Evolutionary conservation across 306 rosid genomes (phyloP), one percentile per base, ranked within the genome.

Genomic region (Vachellia collinsii): DNA sequence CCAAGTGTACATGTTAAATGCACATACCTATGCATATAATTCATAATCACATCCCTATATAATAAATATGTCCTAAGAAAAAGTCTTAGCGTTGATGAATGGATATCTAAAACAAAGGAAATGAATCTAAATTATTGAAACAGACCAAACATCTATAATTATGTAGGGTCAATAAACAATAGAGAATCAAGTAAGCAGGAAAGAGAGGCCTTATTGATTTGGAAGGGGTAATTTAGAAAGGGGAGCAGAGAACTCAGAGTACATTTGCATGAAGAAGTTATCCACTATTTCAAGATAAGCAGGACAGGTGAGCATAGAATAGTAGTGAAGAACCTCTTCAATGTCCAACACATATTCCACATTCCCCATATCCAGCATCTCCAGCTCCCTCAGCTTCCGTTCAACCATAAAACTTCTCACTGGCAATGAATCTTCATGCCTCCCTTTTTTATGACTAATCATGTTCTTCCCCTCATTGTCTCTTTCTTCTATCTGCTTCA

Each of bases 321-420:
- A 95, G 79, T 95, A 95, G 79, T 95, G 96, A 78, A 91, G 92
- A 78, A 88, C 86, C 85, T 95, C 99, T 81, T 95, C 91, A 65
- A 95, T 90, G 85, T 93, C 98, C 79, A 93, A 48, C 34, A 79
- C 67, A 89, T 93, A 90, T 81, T 95, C 96, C 74, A 90, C 91
- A 86, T 93, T 83, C 58, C 90, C 87, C 76, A 42, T 74, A 16
- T 94, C 97, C 85, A 92, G 54, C 91, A 79, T 86, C 83, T 91
- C 93, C 85, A 95, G 72, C 83, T 91, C 96, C 81, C 86, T 95
- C 61, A 95, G 83, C 89, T 90, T 95, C 77, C 88, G 65, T 47
- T 86, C 92, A 70, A 95, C 86, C 85, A 85, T 29, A 19, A 66
- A 74, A 6, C 37, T 61, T 69, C 81, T 62, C 68, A 62, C n/a